Evolutionary conservation across 2,329 filamentous ascomycete species (phyloP).

Genomic region (Colletotrichum orbiculare): DNA sequence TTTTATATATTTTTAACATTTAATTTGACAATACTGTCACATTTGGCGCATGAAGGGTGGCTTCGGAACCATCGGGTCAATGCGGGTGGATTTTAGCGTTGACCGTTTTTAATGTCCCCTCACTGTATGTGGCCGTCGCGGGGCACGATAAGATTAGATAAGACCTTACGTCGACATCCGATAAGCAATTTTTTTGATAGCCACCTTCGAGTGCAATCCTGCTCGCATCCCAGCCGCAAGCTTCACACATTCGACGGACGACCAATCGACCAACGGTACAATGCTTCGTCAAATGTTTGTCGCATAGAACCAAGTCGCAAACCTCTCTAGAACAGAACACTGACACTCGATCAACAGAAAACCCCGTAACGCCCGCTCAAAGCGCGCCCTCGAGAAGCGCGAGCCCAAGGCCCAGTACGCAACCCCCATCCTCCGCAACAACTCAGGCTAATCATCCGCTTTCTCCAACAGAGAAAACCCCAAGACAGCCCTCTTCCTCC

Average conservation of each 20-base stretch:
- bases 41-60: too few relatives aligned
- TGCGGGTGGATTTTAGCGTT: too few relatives aligned
- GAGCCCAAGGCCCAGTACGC: slow-evolving; percentile 78
- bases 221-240: slow-evolving; percentile 32
- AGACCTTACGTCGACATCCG: neutral
- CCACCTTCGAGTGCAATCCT: slow-evolving; percentile 2
- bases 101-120: too few relatives aligned
- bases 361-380: slow-evolving; percentile 83
- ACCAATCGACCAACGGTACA: slow-evolving; percentile 38
- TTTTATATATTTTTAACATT: too few relatives aligned
- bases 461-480: slow-evolving; percentile 73
- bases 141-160: slow-evolving; percentile 26
- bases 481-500: slow-evolving; percentile 89
- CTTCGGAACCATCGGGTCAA: too few relatives aligned
- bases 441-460: neutral
- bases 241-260: slow-evolving; percentile 31
- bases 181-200: slow-evolving; percentile 37
- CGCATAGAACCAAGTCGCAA: neutral
- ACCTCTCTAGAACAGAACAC: neutral
- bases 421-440: neutral
- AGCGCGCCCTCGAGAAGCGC: slow-evolving; percentile 92
- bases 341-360: slow-evolving; percentile 53
- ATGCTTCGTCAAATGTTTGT: slow-evolving; percentile 64
- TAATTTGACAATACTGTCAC: too few relatives aligned
- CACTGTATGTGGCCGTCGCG: neutral